Evolutionary conservation across 108 stramenopile genomes (phyloP).

Genomic region (Aurantiochytrium sp.): DNA sequence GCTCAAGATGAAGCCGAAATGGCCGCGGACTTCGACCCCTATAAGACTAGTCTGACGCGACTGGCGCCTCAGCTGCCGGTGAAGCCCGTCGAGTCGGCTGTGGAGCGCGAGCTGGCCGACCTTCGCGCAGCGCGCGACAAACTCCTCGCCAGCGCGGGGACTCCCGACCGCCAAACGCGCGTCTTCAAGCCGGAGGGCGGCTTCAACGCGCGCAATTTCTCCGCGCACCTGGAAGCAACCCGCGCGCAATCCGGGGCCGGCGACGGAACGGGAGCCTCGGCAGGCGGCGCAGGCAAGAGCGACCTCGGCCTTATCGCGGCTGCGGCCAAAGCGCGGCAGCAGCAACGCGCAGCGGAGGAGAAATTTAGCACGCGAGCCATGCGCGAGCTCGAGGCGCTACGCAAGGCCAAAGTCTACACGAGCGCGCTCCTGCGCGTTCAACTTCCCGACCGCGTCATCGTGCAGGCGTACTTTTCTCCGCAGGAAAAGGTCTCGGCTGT

Average conservation of each 20-base stretch:
- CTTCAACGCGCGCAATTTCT: neutral
- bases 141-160: neutral
- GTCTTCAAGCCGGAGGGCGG: neutral
- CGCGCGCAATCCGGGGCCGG: too few species aligned
- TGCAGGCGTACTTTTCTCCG: slow-evolving; percentile 28
- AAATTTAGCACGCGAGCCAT: neutral
- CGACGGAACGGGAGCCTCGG: too few species aligned
- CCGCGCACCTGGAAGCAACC: neutral
- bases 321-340: neutral
- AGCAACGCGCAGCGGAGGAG: neutral
- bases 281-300: neutral
- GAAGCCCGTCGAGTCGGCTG: neutral
- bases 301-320: neutral
- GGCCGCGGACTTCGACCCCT: neutral
- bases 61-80: neutral
- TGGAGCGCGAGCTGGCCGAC: neutral
- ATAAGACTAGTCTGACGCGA: neutral
- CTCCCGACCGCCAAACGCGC: neutral
- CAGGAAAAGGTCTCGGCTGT: neutral
- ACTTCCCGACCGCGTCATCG: neutral
- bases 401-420: neutral
- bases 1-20: neutral
- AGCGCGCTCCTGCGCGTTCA: neutral
- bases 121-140: neutral
- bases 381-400: neutral